Percentiles rank a stretch among this genome's conserved stretches.
Conservation (phyloP, 2,329 filamentous ascomycete genomes). For the Akanthomyces dipterigenus region DNA sequence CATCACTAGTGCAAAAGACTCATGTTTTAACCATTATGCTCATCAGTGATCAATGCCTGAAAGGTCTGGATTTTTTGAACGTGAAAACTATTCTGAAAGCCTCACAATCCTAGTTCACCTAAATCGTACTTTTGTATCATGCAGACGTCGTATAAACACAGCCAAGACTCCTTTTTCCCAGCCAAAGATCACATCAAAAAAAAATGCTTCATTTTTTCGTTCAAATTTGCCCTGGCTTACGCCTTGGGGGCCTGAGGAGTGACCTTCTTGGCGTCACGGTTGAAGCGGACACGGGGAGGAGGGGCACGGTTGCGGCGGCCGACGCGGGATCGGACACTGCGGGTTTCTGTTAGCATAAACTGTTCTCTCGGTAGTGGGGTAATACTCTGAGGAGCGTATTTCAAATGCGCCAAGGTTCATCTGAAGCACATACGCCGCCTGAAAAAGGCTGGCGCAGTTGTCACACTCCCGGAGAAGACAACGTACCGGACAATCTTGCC, state of each 20-base stretch:
- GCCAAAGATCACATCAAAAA: conserved; percentile 18
- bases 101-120: conserved; percentile 28
- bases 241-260: conserved; percentile 57
- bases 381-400: conserved; percentile 26
- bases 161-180: conserved; percentile 31
- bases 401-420: conserved; percentile 54
- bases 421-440: conserved; percentile 42
- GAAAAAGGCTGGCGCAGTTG: conserved; percentile 39
- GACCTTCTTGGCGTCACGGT: conserved; percentile 99
- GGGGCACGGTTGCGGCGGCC: conserved; percentile 98
- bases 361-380: conserved; percentile 20
- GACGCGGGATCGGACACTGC: conserved; percentile 90
- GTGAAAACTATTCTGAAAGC: conserved; percentile 15
- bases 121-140: conserved; percentile 26
- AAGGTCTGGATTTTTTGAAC: conserved; percentile 14
- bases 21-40: not conserved
- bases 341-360: conserved; percentile 33
- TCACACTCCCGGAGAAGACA: conserved; percentile 50
- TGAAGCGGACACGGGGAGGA: conserved; percentile 95
- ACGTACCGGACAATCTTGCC: conserved; percentile 99
- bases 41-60: conserved; percentile 11
- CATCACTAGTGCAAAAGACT: not conserved
- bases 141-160: conserved; percentile 30
- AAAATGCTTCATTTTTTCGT: conserved; percentile 8
- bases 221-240: conserved; percentile 22